These are phyloP conservation scores for Scenedesmus sp. DNA, from an alignment of 163 green algal genomes.

Conservation along the genomic window DNA sequence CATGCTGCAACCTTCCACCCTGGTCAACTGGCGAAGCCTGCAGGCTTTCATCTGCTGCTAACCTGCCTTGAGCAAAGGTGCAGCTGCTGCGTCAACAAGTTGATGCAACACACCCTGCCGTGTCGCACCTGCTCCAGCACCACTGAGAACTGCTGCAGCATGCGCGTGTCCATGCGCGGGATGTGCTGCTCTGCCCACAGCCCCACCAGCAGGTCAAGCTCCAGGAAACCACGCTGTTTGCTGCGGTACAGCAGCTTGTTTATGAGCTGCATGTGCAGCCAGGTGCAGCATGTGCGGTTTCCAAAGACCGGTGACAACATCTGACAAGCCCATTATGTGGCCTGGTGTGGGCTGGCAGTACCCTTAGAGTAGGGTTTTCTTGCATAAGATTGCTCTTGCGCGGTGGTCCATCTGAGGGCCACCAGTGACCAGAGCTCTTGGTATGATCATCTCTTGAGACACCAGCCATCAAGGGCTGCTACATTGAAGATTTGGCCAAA, in stretches of 20 bases:
- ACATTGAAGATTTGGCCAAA: no score
- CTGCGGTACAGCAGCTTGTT: slow-evolving; percentile 84
- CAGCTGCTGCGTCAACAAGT: neutral
- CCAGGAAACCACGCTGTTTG: slow-evolving; percentile 87
- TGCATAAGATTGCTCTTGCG: no score
- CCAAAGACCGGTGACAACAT: no score
- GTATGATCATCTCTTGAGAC: no score
- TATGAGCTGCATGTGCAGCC: slow-evolving; percentile 60
- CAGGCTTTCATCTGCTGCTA: neutral
- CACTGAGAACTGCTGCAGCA: slow-evolving; percentile 63
- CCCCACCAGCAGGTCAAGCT: slow-evolving; percentile 88
- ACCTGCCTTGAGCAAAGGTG: neutral
- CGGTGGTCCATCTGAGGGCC: no score
- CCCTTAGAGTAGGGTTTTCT: no score
- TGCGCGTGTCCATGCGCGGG: slow-evolving; percentile 64
- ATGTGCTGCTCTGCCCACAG: slow-evolving; percentile 81
- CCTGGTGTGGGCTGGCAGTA: no score
- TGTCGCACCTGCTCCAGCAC: slow-evolving; percentile 69
- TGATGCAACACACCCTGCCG: no score
- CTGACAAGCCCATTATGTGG: no score
- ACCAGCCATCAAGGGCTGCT: no score
- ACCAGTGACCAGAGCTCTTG: no score
- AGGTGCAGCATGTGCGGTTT: neutral
- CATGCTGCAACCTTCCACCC: neutral
- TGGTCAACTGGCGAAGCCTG: neutral